A percentile compares a stretch with the other conserved stretches of the same genome.
phyloP scores from a whole-genome alignment of 306 rosid species.

The Canavalia ensiformis region DNA sequence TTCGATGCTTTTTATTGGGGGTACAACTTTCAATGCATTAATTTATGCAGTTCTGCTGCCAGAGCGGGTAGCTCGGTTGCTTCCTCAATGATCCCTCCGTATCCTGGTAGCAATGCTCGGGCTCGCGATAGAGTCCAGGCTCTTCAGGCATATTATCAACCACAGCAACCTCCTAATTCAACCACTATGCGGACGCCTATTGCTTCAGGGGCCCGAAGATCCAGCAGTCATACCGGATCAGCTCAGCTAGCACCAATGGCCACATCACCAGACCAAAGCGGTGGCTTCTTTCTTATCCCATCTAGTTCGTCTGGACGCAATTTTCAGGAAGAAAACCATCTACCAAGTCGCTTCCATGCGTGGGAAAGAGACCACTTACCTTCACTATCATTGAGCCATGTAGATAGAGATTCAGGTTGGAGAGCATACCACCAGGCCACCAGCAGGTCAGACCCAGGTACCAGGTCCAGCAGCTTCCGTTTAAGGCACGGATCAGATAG shows the following conservation, averaged over 20 bases:
- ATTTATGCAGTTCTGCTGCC: constrained; percentile 77
- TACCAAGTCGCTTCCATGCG: constrained; percentile 63
- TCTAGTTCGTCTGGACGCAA: constrained; percentile 81
- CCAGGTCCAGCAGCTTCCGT: constrained; percentile 71
- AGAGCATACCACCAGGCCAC: constrained; percentile 76
- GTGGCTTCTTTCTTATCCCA: constrained; percentile 77
- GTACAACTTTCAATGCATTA: constrained; percentile 29
- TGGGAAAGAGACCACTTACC: constrained; percentile 93
- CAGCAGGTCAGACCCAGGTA: constrained; percentile 68
- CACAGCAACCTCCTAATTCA: constrained; percentile 76
- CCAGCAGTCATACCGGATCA: constrained; percentile 78
- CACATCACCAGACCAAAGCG: constrained; percentile 79
- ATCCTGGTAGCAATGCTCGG: constrained; percentile 96
- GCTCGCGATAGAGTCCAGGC: constrained; percentile 95
- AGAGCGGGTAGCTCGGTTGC: constrained; percentile 88
- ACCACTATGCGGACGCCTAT: constrained; percentile 71
- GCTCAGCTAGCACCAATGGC: constrained; percentile 72
- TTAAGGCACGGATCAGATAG: constrained; percentile 85
- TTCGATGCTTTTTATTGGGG: constrained; percentile 7
- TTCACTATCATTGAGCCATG: constrained; percentile 63
- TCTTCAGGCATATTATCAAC: constrained; percentile 96
- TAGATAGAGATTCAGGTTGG: constrained; percentile 84
- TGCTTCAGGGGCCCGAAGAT: constrained; percentile 68
- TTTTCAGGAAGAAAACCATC: constrained; percentile 78
- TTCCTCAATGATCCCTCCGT: constrained; percentile 94